A percentile compares a stretch with the other conserved stretches of the same genome.
These are phyloP conservation scores for Astrothelium subdiscretum DNA, from an alignment of 495 filamentous ascomycete genomes.

Conservation along the genomic window DNA sequence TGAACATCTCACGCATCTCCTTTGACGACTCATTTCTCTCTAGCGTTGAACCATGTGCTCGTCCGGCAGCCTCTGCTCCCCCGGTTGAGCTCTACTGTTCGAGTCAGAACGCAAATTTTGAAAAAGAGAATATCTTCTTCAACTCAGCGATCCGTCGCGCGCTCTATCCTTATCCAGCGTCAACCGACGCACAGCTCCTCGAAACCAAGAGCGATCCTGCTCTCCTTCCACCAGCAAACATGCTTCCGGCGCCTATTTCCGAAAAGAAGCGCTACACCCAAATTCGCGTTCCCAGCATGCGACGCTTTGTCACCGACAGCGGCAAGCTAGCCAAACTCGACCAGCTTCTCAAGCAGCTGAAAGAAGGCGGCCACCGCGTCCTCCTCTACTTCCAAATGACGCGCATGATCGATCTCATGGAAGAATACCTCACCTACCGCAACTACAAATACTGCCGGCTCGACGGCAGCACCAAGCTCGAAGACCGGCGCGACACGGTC, in stretches of 20 bases:
- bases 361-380: conserved; percentile 85
- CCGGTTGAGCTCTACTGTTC: conserved; percentile 71
- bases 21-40: conserved; percentile 60
- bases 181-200: conserved; percentile 63
- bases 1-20: conserved; percentile 61
- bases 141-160: conserved; percentile 61
- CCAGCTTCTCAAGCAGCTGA: conserved; percentile 72
- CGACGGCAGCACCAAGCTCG: conserved; percentile 95
- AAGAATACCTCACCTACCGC: conserved; percentile 95
- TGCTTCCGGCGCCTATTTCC: conserved; percentile 66
- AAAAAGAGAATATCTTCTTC: conserved; percentile 69
- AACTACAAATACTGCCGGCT: conserved; percentile 97
- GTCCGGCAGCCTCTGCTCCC: conserved; percentile 69
- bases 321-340: conserved; percentile 93
- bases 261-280: conserved; percentile 73
- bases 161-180: conserved; percentile 53
- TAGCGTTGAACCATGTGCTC: conserved; percentile 66
- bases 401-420: conserved; percentile 99
- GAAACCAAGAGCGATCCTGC: conserved; percentile 52
- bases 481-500: conserved; percentile 93
- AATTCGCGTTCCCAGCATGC: conserved; percentile 95
- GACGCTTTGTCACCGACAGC: conserved; percentile 93
- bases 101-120: conserved; percentile 50
- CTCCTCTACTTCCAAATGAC: conserved; percentile 99
- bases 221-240: conserved; percentile 48